A percentile compares a stretch with the other conserved stretches of the same genome.
Evolutionary conservation across 352 stramenopile species (phyloP).

Genomic region (Phytophthora colocasiae): DNA sequence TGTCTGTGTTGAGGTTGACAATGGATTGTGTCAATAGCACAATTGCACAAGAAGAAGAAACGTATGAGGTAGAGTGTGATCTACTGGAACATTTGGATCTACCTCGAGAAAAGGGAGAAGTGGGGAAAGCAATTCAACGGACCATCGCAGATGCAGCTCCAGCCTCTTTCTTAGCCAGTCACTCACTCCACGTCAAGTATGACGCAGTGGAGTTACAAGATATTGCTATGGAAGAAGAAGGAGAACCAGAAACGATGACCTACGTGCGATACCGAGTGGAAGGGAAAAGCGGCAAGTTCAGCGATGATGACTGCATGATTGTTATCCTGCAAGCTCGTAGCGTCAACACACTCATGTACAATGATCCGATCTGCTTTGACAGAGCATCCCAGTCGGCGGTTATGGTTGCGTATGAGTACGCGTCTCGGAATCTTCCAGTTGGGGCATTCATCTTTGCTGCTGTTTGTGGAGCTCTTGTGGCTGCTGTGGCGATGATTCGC

Average conservation of each 20-base stretch:
- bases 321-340: conserved; percentile 51
- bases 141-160: conserved; percentile 54
- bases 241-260: conserved; percentile 43
- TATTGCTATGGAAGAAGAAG: conserved; percentile 22
- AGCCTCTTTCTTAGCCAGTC: conserved; percentile 41
- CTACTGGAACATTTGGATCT: conserved; percentile 67
- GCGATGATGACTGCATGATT: conserved; percentile 56
- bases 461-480: conserved; percentile 40
- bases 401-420: conserved; percentile 41
- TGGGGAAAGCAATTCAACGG: conserved; percentile 52
- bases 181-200: conserved; percentile 52
- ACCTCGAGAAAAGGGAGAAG: conserved; percentile 49
- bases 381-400: conserved; percentile 27
- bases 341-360: conserved; percentile 64
- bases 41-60: conserved; percentile 22
- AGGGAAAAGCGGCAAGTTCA: conserved; percentile 17
- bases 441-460: conserved; percentile 51
- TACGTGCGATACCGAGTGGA: conserved; percentile 64
- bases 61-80: conserved; percentile 42
- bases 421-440: conserved; percentile 43
- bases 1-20: conserved; percentile 58
- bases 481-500: conserved; percentile 44
- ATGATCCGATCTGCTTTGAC: conserved; percentile 61
- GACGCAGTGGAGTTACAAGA: conserved; percentile 65
- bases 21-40: conserved; percentile 65